These are phyloP conservation scores for Quercus glauca DNA, from an alignment of 306 rosid genomes.

Conservation along the genomic window DNA sequence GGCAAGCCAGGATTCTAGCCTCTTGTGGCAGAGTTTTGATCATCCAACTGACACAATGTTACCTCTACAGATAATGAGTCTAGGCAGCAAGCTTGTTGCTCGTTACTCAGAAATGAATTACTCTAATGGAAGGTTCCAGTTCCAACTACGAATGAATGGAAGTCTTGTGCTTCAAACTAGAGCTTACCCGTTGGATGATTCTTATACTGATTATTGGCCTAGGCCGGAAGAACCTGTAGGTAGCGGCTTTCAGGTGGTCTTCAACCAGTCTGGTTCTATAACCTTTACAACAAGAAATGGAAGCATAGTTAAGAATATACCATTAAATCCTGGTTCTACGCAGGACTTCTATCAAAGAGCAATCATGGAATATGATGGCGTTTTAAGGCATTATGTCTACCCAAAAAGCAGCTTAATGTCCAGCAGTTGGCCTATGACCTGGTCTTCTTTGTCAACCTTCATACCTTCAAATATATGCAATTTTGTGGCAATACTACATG, in stretches of 20 bases:
- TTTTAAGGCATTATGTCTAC: slow-evolving; percentile 44
- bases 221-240: background rate
- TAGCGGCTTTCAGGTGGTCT: slow-evolving; percentile 17
- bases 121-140: slow-evolving; percentile 46
- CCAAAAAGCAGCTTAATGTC: slow-evolving; percentile 15
- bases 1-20: background rate
- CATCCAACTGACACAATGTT: slow-evolving; percentile 56
- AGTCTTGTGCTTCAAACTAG: slow-evolving; percentile 24
- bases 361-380: slow-evolving; percentile 51
- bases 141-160: slow-evolving; percentile 15
- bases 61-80: slow-evolving; percentile 37
- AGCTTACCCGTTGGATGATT: slow-evolving; percentile 29
- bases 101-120: slow-evolving; percentile 21
- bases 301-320: background rate
- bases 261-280: slow-evolving; percentile 38
- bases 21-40: slow-evolving; percentile 54
- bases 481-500: too few species aligned
- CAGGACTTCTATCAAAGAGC: slow-evolving; percentile 44
- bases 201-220: slow-evolving; percentile 11
- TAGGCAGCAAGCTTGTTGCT: background rate
- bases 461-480: too few species aligned
- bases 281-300: slow-evolving; percentile 20
- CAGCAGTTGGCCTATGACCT: too few species aligned
- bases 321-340: background rate
- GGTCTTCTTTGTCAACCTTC: too few species aligned